Percentiles rank a stretch among this genome's conserved stretches.
These are phyloP conservation scores for Auricularia sp. DNA, from an alignment of 768 basidiomycete genomes.

Conservation along the genomic window DNA sequence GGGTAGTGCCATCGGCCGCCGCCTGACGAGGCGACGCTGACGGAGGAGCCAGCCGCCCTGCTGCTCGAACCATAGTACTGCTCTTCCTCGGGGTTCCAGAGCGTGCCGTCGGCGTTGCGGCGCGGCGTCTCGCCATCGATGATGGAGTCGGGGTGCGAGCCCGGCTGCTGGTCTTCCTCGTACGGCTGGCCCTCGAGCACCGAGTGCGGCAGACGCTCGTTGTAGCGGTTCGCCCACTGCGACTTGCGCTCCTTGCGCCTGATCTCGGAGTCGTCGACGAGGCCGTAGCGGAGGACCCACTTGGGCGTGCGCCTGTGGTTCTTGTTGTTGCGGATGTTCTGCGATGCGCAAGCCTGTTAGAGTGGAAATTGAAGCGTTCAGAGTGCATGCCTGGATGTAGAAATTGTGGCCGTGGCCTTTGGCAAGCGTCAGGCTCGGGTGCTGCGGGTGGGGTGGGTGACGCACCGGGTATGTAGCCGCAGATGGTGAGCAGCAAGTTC, in stretches of 20 bases:
- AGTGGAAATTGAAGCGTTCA: conserved; percentile 5
- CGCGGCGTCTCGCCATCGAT: conserved; percentile 22
- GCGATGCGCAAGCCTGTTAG: conserved; percentile 4
- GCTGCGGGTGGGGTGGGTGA: neutral
- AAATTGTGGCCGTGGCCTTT: conserved; percentile 86
- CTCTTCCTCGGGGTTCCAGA: conserved; percentile 73
- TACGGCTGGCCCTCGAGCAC: conserved; percentile 58
- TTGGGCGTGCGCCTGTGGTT: conserved; percentile 87
- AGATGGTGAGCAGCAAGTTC: conserved; percentile 78
- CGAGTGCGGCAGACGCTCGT: conserved; percentile 64
- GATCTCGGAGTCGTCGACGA: conserved; percentile 71
- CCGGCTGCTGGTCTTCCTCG: conserved; percentile 67
- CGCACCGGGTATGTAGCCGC: conserved; percentile 81
- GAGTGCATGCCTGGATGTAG: conserved; percentile 61
- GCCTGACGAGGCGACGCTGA: conserved; percentile 24
- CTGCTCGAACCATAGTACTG: conserved; percentile 44
- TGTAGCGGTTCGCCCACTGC: conserved; percentile 81
- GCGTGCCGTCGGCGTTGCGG: conserved; percentile 37
- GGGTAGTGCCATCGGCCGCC: conserved; percentile 73
- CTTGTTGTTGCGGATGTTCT: conserved; percentile 96
- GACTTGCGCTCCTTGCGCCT: conserved; percentile 69
- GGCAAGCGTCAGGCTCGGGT: too few species aligned
- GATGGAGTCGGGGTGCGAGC: conserved; percentile 17
- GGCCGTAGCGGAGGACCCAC: conserved; percentile 85
- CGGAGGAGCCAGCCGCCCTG: conserved; percentile 26